phyloP scores from a whole-genome alignment of 306 rosid species.

The Spatholobus suberectus region DNA sequence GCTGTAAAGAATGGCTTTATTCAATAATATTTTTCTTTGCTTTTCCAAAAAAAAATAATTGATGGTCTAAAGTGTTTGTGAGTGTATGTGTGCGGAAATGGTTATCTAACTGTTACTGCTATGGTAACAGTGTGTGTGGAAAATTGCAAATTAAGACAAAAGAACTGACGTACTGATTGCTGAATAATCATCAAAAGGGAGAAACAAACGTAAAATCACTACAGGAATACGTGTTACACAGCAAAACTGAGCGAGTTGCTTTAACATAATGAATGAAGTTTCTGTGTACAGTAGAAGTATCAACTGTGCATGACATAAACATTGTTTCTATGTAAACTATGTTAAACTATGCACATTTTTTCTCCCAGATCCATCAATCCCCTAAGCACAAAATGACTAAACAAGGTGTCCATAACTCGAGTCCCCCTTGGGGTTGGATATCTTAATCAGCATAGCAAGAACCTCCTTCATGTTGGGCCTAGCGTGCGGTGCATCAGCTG shows the following conservation, averaged over 20 bases:
- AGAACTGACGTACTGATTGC: neutral
- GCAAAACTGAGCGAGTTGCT: constrained; percentile 43
- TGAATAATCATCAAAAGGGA: constrained; percentile 6
- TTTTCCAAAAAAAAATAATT: too few relatives aligned
- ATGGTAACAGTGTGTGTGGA: neutral
- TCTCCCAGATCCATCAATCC: neutral
- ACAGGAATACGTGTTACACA: neutral
- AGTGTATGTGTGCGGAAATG: neutral
- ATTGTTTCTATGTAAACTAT: constrained; percentile 39
- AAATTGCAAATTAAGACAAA: neutral
- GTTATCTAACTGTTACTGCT: neutral
- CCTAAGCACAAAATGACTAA: constrained; percentile 38
- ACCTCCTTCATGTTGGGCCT: constrained; percentile 98
- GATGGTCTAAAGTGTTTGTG: neutral
- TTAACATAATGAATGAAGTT: constrained; percentile 48
- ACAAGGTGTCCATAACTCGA: constrained; percentile 47
- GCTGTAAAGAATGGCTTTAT: too few relatives aligned
- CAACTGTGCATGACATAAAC: constrained; percentile 33
- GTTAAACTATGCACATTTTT: constrained; percentile 38
- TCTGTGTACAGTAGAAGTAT: constrained; percentile 57
- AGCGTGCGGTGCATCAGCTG: constrained; percentile 68
- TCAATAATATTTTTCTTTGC: too few relatives aligned
- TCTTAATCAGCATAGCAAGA: constrained; percentile 66
- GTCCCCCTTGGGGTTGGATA: constrained; percentile 47
- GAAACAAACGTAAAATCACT: neutral